Percentiles rank a stretch among this genome's conserved stretches.
phyloP scores from a whole-genome alignment of 2,329 filamentous ascomycete genomes.

The Metarhizium rileyi region DNA sequence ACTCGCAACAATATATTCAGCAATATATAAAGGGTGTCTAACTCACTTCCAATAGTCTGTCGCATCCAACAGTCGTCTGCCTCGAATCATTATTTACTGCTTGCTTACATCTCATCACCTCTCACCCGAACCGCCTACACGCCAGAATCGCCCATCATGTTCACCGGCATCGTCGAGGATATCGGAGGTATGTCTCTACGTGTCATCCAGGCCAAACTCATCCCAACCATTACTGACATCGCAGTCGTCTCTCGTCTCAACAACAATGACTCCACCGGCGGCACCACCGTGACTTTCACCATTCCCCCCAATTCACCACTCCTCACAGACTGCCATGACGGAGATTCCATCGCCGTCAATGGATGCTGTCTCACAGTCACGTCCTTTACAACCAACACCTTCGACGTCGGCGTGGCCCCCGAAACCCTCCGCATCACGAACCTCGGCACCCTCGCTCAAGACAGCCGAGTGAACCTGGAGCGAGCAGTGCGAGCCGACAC shows the following conservation, averaged over 20 bases:
- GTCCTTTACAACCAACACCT: slow-evolving; percentile 41
- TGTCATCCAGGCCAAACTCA: neutral
- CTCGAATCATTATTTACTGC: too few relatives aligned
- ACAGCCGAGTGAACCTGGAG: slow-evolving; percentile 79
- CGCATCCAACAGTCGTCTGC: neutral
- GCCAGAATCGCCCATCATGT: slow-evolving; percentile 51
- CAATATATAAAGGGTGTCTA: neutral
- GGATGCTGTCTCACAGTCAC: slow-evolving; percentile 91
- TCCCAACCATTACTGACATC: slow-evolving; percentile 8
- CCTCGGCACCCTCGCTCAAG: slow-evolving; percentile 61
- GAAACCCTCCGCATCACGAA: slow-evolving; percentile 95
- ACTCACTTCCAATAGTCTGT: too few relatives aligned
- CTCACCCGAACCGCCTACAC: neutral
- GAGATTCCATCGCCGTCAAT: slow-evolving; percentile 92
- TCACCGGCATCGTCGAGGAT: slow-evolving; percentile 88
- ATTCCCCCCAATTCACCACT: slow-evolving; percentile 59
- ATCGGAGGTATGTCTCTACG: slow-evolving; percentile 68
- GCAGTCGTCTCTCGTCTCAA: slow-evolving; percentile 73
- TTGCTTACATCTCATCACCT: too few relatives aligned
- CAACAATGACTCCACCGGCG: slow-evolving; percentile 70
- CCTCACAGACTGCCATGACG: slow-evolving; percentile 72
- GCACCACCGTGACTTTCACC: slow-evolving; percentile 82
- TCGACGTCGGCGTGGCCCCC: slow-evolving; percentile 89
- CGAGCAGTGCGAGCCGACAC: slow-evolving; percentile 83
- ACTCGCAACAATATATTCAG: too few relatives aligned